Evolutionary conservation across 495 filamentous ascomycete species (phyloP).

Genomic region (Podospora bellae-mahoneyi): DNA sequence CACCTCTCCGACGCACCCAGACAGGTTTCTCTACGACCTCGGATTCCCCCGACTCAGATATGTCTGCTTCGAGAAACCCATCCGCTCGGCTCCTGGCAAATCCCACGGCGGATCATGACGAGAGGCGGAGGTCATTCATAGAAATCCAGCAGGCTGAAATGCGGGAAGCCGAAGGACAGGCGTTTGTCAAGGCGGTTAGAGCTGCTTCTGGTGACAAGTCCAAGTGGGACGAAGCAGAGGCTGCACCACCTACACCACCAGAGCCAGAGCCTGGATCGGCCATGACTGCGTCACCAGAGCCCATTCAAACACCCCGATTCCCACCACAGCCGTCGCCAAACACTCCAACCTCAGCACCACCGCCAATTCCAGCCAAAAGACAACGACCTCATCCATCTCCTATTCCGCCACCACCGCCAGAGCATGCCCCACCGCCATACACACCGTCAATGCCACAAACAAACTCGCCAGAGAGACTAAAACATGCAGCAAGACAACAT

Average conservation of each 20-base stretch:
- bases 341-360: constrained; percentile 2
- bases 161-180: constrained; percentile 67
- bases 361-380: constrained; percentile 9
- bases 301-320: constrained; percentile 12
- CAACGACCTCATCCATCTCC: constrained; percentile 13
- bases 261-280: constrained; percentile 15
- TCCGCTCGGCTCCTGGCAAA: constrained; percentile 35
- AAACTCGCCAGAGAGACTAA: constrained; percentile 24
- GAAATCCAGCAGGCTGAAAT: constrained; percentile 66
- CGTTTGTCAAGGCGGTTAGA: constrained; percentile 55
- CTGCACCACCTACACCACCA: constrained; percentile 12
- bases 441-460: constrained; percentile 14
- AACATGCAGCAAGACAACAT: constrained; percentile 11
- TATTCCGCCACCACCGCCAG: constrained; percentile 12
- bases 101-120: constrained; percentile 32
- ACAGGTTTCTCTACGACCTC: constrained; percentile 43
- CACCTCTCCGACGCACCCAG: constrained; percentile 45
- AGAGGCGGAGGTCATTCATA: constrained; percentile 48
- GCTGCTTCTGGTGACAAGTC: constrained; percentile 30
- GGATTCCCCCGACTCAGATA: constrained; percentile 26
- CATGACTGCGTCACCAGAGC: constrained; percentile 28
- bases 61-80: constrained; percentile 29
- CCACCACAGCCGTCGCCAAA: constrained; percentile 2
- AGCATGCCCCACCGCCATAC: constrained; percentile 15
- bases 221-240: constrained; percentile 23